Evolutionary conservation across 2,329 filamentous ascomycete genomes (phyloP), one percentile per base, ranked within the genome.

Genomic region (Gaeumannomyces tritici): DNA sequence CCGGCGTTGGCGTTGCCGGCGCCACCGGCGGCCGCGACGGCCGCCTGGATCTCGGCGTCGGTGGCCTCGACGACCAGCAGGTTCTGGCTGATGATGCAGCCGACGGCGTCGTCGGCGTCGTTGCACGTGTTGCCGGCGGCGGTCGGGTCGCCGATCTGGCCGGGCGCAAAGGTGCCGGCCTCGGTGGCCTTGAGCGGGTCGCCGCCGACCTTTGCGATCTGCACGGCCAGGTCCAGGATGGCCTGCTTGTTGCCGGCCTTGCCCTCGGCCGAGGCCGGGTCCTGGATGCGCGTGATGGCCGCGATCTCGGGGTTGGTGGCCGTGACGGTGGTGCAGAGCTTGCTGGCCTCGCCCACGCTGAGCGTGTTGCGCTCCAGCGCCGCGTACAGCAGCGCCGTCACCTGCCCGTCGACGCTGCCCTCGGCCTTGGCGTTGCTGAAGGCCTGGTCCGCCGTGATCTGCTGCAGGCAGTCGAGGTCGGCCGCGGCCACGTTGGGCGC

Each of bases 251-350:
- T 89, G 31, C 55, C 35, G 60, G 60, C 54, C 27, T 31, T 56
- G 59, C 77, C 74, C 18, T 80, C 78, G 15, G 85, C 83, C 0
- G 83, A 83, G 26, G 86, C 87, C 31, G 87, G 85, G 70, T 89
- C 87, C 74, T 89, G 86, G 73, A 89, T 86, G 73, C 88, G 85
- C 62, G 77, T 74, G 64, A 89, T 71, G 56, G 84, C 84, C 31
- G 79, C 81, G 68, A 89, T 87, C 75, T 89, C 86, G 3, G 86
- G 80, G 74, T 89, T 89, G 63, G 78, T 76, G 51, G 60, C 60
- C 57, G 61, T 57, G 21, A 86, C 83, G 55, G 73, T 76, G 73
- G 73, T 79, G 76, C 86, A 89, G 59, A 80, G 73, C 35, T 79
- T 82, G 58, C 82, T 85, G n/a, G 78, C 79, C 57, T 77, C 72